Conservation (phyloP, 2,329 filamentous ascomycete genomes). For the Lachnellula arida region DNA sequence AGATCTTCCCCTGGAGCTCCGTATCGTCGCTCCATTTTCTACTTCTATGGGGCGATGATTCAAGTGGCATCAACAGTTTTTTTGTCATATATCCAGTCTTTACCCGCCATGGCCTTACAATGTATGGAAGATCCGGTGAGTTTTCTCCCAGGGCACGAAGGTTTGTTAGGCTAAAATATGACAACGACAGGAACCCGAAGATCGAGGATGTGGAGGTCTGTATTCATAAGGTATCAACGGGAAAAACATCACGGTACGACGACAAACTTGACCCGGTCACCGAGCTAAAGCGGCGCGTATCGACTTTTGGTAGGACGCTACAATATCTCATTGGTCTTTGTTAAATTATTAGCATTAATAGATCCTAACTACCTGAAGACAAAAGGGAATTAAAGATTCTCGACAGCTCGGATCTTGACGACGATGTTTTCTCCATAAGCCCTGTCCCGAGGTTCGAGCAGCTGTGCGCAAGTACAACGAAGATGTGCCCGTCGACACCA, state of each 20-base stretch:
- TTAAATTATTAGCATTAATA: neutral
- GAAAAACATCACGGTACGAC: constrained; percentile 10
- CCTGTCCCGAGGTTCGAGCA: constrained; percentile 36
- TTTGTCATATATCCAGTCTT: constrained; percentile 17
- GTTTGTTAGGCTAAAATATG: constrained; percentile 15
- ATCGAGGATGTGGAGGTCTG: constrained; percentile 16
- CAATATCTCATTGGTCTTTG: neutral
- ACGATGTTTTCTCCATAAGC: constrained; percentile 11
- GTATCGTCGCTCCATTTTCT: constrained; percentile 9
- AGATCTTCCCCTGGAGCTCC: constrained; percentile 9
- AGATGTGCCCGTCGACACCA: constrained; percentile 60
- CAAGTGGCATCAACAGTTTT: constrained; percentile 2
- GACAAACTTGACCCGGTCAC: constrained; percentile 15
- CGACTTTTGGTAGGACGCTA: constrained; percentile 13
- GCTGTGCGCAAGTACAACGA: constrained; percentile 61
- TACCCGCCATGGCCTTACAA: constrained; percentile 18
- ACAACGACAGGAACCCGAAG: constrained; percentile 21
- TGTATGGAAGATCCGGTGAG: constrained; percentile 20
- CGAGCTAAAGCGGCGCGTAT: constrained; percentile 16
- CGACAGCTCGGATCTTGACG: constrained; percentile 53
- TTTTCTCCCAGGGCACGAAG: constrained; percentile 11
- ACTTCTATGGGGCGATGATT: neutral
- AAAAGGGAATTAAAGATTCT: constrained; percentile 52
- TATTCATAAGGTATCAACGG: constrained; percentile 10
- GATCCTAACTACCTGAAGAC: constrained; percentile 19